Percentiles rank a stretch among this genome's conserved stretches.
phyloP scores from a whole-genome alignment of 1,139 yeast species.

The Saccharomyces pastorianus region DNA sequence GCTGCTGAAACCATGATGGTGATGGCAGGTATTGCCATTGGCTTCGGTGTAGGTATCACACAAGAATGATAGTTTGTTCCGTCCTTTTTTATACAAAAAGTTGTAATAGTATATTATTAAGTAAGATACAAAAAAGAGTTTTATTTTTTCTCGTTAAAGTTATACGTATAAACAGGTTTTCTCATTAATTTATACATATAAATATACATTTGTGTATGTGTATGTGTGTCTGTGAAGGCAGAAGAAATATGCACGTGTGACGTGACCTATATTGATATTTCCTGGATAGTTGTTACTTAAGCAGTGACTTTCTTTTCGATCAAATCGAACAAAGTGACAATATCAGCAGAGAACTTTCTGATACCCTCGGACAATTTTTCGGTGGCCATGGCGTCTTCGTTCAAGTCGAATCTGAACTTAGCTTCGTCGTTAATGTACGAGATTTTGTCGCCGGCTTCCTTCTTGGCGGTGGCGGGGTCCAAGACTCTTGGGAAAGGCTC shows the following conservation, averaged over 20 bases:
- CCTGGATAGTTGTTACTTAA: constrained; percentile 7
- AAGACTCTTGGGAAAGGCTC: constrained; percentile 76
- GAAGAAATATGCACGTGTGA: neutral
- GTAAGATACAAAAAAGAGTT: neutral
- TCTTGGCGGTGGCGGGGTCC: constrained; percentile 51
- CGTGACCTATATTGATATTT: neutral
- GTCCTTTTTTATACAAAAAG: neutral
- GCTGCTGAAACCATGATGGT: constrained; percentile 12
- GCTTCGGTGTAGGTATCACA: constrained; percentile 34
- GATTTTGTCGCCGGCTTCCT: constrained; percentile 56
- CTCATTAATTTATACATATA: neutral
- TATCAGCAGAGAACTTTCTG: constrained; percentile 93
- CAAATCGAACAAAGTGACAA: constrained; percentile 70
- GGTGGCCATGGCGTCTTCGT: constrained; percentile 98
- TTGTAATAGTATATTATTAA: neutral
- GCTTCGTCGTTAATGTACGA: constrained; percentile 80
- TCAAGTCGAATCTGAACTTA: constrained; percentile 79
- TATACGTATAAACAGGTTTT: neutral
- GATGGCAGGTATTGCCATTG: constrained; percentile 30
- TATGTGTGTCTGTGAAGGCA: neutral
- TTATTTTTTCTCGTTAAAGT: constrained; percentile 1
- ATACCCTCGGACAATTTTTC: constrained; percentile 97
- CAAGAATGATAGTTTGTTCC: constrained; percentile 4
- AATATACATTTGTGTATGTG: neutral
- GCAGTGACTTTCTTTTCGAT: constrained; percentile 65